Evolutionary conservation across 2,329 filamentous ascomycete genomes (phyloP).

Genomic region (Diaporthe sp.): DNA sequence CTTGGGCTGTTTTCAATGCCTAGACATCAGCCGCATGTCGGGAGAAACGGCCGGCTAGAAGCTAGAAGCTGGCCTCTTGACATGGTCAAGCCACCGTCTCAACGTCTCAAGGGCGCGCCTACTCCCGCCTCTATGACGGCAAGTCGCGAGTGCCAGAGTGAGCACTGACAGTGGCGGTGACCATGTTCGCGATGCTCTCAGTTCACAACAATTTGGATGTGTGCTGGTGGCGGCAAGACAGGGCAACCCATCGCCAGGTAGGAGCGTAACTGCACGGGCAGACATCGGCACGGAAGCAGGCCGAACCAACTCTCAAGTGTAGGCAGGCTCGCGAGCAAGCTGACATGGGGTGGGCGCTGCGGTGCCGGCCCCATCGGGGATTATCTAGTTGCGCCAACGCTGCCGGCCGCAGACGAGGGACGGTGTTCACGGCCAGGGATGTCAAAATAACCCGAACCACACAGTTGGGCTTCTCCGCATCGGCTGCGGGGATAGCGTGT

Average conservation of each 20-base stretch:
- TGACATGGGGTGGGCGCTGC: not conserved
- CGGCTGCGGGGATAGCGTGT: slow-evolving; percentile 23
- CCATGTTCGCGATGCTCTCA: not conserved
- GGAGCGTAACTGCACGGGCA: slow-evolving; percentile 8
- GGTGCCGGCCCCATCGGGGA: slow-evolving; percentile 14
- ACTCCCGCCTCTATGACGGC: slow-evolving; percentile 24
- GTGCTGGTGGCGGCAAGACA: not conserved
- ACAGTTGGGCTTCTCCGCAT: slow-evolving; percentile 33
- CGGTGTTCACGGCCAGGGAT: slow-evolving; percentile 19
- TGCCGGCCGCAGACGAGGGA: slow-evolving; percentile 20
- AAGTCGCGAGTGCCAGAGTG: not conserved
- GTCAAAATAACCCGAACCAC: slow-evolving; percentile 25
- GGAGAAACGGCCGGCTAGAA: slow-evolving; percentile 24
- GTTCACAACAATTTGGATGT: not conserved
- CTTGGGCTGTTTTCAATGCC: slow-evolving; percentile 27
- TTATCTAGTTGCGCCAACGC: slow-evolving; percentile 19
- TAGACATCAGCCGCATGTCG: slow-evolving; percentile 36
- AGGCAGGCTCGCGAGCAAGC: not conserved
- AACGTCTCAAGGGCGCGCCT: slow-evolving; percentile 4
- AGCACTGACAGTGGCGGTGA: slow-evolving; percentile 34
- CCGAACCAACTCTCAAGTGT: slow-evolving; percentile 3
- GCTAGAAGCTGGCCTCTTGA: slow-evolving; percentile 9
- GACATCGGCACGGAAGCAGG: not conserved
- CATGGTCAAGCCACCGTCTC: slow-evolving; percentile 11
- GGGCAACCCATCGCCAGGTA: slow-evolving; percentile 3